These are phyloP conservation scores for Striga hermonthica DNA, from an alignment of 305 asterid species.

Conservation along the genomic window DNA sequence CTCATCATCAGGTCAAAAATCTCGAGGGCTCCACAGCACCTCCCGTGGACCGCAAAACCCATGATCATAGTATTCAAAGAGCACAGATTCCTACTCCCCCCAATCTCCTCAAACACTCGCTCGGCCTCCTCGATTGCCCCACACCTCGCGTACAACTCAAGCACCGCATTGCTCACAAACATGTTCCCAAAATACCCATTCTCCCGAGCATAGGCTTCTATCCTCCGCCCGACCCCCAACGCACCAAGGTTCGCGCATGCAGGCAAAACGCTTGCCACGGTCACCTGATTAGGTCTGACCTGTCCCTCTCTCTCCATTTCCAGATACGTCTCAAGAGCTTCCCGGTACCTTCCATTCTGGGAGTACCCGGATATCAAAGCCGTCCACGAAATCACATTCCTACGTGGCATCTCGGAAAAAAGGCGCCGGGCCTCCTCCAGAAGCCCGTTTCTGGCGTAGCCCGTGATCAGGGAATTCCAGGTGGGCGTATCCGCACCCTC, in stretches of 20 bases:
- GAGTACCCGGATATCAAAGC: constrained; percentile 71
- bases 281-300: constrained; percentile 72
- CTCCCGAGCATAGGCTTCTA: constrained; percentile 64
- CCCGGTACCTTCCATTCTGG: constrained; percentile 62
- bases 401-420: constrained; percentile 55
- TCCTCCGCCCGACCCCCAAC: constrained; percentile 66
- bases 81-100: constrained; percentile 57
- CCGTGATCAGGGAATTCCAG: constrained; percentile 79
- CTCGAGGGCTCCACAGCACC: constrained; percentile 54
- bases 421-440: constrained; percentile 59
- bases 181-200: constrained; percentile 52
- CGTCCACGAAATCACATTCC: constrained; percentile 81
- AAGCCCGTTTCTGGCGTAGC: constrained; percentile 56
- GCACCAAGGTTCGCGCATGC: constrained; percentile 89
- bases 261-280: constrained; percentile 83
- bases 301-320: constrained; percentile 57
- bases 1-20: constrained; percentile 62
- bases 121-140: constrained; percentile 64
- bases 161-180: constrained; percentile 60
- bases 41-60: constrained; percentile 87
- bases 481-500: constrained; percentile 48
- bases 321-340: constrained; percentile 64
- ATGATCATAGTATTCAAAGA: constrained; percentile 87
- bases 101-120: constrained; percentile 62
- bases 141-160: constrained; percentile 73